Evolutionary conservation across 1,139 yeast genomes (phyloP), one percentile per base, ranked within the genome.

Genomic region (Kluyveromyces marxianus): DNA sequence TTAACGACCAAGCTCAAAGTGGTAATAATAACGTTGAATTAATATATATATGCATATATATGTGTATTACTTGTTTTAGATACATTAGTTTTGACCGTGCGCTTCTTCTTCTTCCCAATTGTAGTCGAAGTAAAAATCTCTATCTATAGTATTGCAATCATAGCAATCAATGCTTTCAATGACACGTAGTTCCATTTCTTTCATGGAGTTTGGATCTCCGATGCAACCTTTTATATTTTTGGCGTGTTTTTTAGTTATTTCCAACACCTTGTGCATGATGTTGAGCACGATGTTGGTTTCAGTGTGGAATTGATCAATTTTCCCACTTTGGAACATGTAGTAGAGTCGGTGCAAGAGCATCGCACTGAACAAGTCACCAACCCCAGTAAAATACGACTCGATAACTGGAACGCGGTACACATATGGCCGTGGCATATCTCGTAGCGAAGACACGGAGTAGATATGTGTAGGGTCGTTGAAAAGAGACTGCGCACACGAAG

Each of bases 381-480:
- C 85, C 0, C 89, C 89, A 0, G 89, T 82, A 59, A 82, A 83
- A 49, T 81, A 76, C 1, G 87, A 80, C 49, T 79, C 75, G 37
- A 83, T 79, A 38, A 71, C 63, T 5, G 81, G 79, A 3, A 81
- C 69, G 48, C 69, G 67, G 51, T 72, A 79, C 45, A 61, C 46
- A 46, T 58, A n/a, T 14, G 36, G 37, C 40, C 57, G 44, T 28
- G 48, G 51, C 6, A 51, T 38, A 30, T 49, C 56, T 25, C 52
- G 49, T 50, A 55, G 53, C 3, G 65, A 58, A 2, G 73, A 70
- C 4, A 69, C 62, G 42, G 72, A 69, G 48, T 64, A 65, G 37
- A 70, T 63, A 14, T 54, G 49, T 3, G 54, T 56, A 2, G 52
- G 41, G 38, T 59, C 61, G 14, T 51, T 43, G 43, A 59, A 61